Evolutionary conservation across 306 rosid species (phyloP), one percentile per base, ranked within the genome.

Genomic region (apple (Malus domestica)): DNA sequence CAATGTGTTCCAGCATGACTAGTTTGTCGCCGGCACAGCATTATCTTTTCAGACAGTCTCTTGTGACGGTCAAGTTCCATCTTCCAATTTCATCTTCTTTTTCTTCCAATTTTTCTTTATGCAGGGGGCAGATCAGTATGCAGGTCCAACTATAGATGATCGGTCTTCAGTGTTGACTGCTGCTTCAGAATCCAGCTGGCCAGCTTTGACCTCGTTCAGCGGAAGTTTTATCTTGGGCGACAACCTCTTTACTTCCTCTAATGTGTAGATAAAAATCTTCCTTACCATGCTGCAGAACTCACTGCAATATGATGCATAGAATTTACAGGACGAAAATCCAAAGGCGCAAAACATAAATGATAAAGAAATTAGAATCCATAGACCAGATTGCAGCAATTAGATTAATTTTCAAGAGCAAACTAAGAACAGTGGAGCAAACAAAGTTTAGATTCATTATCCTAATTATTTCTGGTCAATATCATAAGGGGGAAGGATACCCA

Each of bases 201-300:
- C 71, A n/a, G 84, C 82, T 85, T 87, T 94, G 67, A 67, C 80
- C 40, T 90, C 84, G 72, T 71, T 76, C 15, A 79, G 82, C 14
- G 87, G 83, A 76, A 94, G 92, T 70, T 88, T 84, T 13, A 78
- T 82, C 90, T 89, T 94, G n/a, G 98, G 93, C 1, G 97, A 89
- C 71, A 94, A 88, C 90, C 87, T 90, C 93, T 88, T 94, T 67
- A 89, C 96, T 87, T 94, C 97, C 76, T 92, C 97, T 12, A 83
- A 78, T 45, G 98, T 94, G 81, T 94, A 94, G 84, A 94, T 90
- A 82, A 86, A 94, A 67, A 94, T 94, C 89, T 94, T 94, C 88
- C 92, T 90, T 74, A 89, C 98, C 79, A 92, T 93, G 78, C 82
- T 84, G 85, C 97, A 92, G 88, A 94, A 94, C 88, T 92, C 97